Percentiles rank a stretch among this genome's conserved stretches.
Conservation (phyloP, 2,329 filamentous ascomycete species). For the Colletotrichum brevisporum region DNA sequence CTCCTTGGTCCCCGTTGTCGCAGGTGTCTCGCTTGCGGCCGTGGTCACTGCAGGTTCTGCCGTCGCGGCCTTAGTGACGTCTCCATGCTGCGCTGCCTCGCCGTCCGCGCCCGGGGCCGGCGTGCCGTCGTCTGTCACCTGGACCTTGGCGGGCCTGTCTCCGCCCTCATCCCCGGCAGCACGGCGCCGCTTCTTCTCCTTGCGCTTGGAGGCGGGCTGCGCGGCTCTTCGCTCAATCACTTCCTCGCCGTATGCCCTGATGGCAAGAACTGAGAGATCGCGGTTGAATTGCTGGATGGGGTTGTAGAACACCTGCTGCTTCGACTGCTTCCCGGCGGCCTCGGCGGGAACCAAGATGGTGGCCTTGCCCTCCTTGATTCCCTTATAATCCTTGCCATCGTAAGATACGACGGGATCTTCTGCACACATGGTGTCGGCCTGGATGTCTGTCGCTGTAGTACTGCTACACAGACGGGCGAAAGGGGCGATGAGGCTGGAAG, state of each 20-base stretch:
- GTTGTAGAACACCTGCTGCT: slow-evolving; percentile 95
- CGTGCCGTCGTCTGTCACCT: slow-evolving; percentile 44
- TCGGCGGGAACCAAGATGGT: slow-evolving; percentile 68
- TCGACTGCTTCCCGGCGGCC: slow-evolving; percentile 56
- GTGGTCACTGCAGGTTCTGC: slow-evolving; percentile 27
- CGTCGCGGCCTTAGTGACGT: slow-evolving; percentile 4
- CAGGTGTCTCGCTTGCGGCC: slow-evolving; percentile 28
- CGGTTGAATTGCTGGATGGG: slow-evolving; percentile 99
- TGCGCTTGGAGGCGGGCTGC: slow-evolving; percentile 49
- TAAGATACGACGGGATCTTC: slow-evolving; percentile 52
- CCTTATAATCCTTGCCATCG: slow-evolving; percentile 65
- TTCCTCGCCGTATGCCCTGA: slow-evolving; percentile 88
- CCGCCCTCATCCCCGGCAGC: slow-evolving; percentile 64
- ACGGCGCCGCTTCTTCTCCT: slow-evolving; percentile 57
- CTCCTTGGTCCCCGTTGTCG: slow-evolving; percentile 32
- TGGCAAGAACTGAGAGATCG: slow-evolving; percentile 92
- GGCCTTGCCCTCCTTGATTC: slow-evolving; percentile 70
- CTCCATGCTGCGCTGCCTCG: neutral
- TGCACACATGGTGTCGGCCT: slow-evolving; percentile 45
- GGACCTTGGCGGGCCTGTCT: slow-evolving; percentile 48
- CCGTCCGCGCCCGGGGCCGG: slow-evolving; percentile 41
- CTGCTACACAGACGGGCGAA: slow-evolving; percentile 25
- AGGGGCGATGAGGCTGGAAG: slow-evolving; percentile 1
- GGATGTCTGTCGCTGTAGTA: neutral
- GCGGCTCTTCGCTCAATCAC: slow-evolving; percentile 61